Evolutionary conservation across 2,329 filamentous ascomycete genomes (phyloP), one percentile per base, ranked within the genome.

Genomic region (Cordyceps pruinosa): DNA sequence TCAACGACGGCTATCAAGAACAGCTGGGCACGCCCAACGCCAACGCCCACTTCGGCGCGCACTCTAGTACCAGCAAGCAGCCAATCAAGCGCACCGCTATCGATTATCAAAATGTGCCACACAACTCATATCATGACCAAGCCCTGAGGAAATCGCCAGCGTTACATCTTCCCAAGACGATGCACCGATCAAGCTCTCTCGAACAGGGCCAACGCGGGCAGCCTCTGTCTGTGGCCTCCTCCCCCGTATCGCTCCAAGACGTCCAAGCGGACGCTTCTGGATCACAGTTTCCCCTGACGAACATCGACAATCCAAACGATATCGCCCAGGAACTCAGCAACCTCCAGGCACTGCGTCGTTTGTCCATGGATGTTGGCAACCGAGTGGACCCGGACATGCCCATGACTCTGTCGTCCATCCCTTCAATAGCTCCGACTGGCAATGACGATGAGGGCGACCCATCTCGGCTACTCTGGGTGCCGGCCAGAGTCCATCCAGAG

Each of bases 271-370:
- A 85, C 59, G 85, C 89, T 56, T 86, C 88, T 51, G 65, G 63
- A 28, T 72, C 71, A 19, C 82, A 93, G 61, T 93, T 92, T 66
- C 85, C 93, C 64, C 82, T 96, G 61, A 89, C 92, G 67, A 94
- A 94, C 70, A 93, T 96, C 70, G 91, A 91, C 61, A 88, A 93
- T 66, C 88, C 92, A 1, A 91, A 86, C 59, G 90, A 92, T 60
- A 89, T 97, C 59, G 90, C 90, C 26, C 90, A 96, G 73, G 92
- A 97, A 73, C 76, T 97, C 65, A 95, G 88, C 76, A 97, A 96
- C 67, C 75, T 97, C 60, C 91, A 96, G 70, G 92, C 92, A 2
- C 82, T 97, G 61, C 84, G 92, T 64, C 84, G 92, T 62, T 89
- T 97, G 85, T 96, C 92, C 21, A 96, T 97, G 91, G 92, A 95